Evolutionary conservation across 805 yeast genomes (phyloP), one percentile per base, ranked within the genome.

Genomic region (Myxozyma monticola): DNA sequence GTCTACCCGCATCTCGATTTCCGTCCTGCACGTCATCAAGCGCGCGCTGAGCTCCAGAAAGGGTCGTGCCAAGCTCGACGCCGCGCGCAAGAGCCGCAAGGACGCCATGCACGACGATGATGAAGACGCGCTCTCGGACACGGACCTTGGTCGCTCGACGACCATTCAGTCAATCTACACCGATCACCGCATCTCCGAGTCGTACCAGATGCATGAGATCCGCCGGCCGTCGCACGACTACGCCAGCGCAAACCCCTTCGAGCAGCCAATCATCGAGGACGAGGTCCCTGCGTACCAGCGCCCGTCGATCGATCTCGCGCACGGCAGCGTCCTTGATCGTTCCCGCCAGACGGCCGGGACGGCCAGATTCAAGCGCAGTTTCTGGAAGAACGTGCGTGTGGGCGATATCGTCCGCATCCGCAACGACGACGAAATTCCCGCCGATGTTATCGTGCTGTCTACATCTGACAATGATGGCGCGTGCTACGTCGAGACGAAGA

Each of bases 361-460:
- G 3, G 72, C 73, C n/a, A 62, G 69, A 34, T 79, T 79, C 64
- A 69, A 68, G 52, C 75, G 75, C 29, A 75, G 74, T 44, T 74
- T 71, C 54, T 85, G 95, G 95, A 85, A 85, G 66, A 79, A 79
- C 58, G 81, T 85, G 37, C 75, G 75, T 51, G 91, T 85, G 22
- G 95, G 95, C 41, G 91, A 86, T 65, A 69, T 84, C 48, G 71
- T 86, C 33, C 74, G 87, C 56, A 74, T 85, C 18, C 74, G 80
- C 53, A 80, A 80, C 56, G 83, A 86, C 65, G 88, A 84, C 55
- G 86, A 83, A 62, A 76, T 85, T 15, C 95, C 95, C 1, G 91
- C 89, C 30, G 95, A 85, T 67, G 68, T 85, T 39, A 71, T 83
- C 17, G 74, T 85, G 18, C 67, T 85, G 21, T 75, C 88, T 9